Evolutionary conservation across 2,329 filamentous ascomycete genomes (phyloP).

Genomic region (Remersonia thermophila): DNA sequence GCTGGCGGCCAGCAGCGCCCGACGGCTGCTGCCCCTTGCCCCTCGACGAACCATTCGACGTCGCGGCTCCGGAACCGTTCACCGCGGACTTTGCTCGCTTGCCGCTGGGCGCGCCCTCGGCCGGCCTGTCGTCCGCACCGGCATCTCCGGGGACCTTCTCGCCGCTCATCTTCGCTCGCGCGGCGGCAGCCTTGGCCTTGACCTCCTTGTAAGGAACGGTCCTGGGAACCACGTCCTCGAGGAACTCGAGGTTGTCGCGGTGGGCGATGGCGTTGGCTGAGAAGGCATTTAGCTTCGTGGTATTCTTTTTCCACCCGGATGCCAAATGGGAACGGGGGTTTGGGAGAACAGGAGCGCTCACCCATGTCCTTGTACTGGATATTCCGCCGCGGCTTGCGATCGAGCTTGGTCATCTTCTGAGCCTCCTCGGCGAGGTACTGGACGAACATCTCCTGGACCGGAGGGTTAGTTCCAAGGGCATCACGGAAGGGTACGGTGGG

Average conservation of each 20-base stretch:
- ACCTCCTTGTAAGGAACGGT: slow-evolving; percentile 70
- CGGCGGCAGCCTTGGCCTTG: slow-evolving; percentile 49
- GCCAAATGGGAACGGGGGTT: too few relatives aligned
- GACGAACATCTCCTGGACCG: slow-evolving; percentile 77
- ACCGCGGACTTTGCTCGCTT: slow-evolving; percentile 27
- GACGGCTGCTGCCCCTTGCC: slow-evolving; percentile 29
- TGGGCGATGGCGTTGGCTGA: slow-evolving; percentile 72
- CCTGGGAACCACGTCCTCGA: slow-evolving; percentile 79
- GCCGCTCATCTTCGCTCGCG: slow-evolving; percentile 35
- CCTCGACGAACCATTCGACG: slow-evolving; percentile 9
- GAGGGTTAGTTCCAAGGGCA: neutral
- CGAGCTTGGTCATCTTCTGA: slow-evolving; percentile 78
- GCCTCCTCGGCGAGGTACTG: slow-evolving; percentile 79
- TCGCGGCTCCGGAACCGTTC: slow-evolving; percentile 3
- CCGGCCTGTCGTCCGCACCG: slow-evolving; percentile 9
- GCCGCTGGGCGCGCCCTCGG: slow-evolving; percentile 19
- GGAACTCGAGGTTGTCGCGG: slow-evolving; percentile 89
- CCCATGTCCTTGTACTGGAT: slow-evolving; percentile 93
- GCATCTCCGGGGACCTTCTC: slow-evolving; percentile 26
- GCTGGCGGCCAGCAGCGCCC: slow-evolving; percentile 7
- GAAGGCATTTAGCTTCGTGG: too few relatives aligned
- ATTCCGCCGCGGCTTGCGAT: slow-evolving; percentile 83
- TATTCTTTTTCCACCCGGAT: too few relatives aligned
- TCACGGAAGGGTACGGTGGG: neutral
- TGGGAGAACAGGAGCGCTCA: slow-evolving; percentile 28